Evolutionary conservation across 257 asterid species (phyloP).

Genomic region (Salvia miltiorrhiza): DNA sequence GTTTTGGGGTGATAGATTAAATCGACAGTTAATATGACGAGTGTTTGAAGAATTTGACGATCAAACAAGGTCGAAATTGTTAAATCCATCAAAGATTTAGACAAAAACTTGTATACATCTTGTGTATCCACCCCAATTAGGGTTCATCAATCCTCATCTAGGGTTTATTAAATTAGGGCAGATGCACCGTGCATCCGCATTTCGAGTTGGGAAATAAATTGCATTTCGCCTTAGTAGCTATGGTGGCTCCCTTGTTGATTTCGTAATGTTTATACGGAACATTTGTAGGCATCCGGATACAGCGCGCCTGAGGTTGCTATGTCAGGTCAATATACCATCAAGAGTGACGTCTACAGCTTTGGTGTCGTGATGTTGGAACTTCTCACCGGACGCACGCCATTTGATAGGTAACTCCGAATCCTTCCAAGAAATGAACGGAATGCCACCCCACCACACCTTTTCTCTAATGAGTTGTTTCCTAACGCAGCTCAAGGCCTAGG

Average conservation of each 20-base stretch:
- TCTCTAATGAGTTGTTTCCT: neutral
- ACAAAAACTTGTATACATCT: too few relatives aligned
- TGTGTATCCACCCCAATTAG: too few relatives aligned
- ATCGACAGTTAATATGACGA: too few relatives aligned
- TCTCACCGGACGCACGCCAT: slow-evolving; percentile 87
- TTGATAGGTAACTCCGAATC: slow-evolving; percentile 51
- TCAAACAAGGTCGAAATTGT: too few relatives aligned
- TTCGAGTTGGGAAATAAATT: neutral
- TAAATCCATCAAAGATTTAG: too few relatives aligned
- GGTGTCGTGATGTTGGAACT: slow-evolving; percentile 98
- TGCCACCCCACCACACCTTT: neutral
- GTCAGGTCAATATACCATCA: slow-evolving; percentile 81
- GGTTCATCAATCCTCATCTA: too few relatives aligned
- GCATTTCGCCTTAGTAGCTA: neutral
- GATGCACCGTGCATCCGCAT: too few relatives aligned
- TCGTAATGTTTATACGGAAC: neutral
- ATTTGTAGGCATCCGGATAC: slow-evolving; percentile 74
- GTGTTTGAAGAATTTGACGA: too few relatives aligned
- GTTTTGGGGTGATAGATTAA: neutral
- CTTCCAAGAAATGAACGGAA: neutral
- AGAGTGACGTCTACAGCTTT: slow-evolving; percentile 90
- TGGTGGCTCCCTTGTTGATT: neutral
- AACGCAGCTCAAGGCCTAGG: slow-evolving; percentile 68
- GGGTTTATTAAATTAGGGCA: too few relatives aligned
- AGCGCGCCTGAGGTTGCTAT: slow-evolving; percentile 88